A percentile compares a stretch with the other conserved stretches of the same genome.
Conservation (phyloP, 495 filamentous ascomycete species). For the Rostrohypoxylon terebratum region DNA sequence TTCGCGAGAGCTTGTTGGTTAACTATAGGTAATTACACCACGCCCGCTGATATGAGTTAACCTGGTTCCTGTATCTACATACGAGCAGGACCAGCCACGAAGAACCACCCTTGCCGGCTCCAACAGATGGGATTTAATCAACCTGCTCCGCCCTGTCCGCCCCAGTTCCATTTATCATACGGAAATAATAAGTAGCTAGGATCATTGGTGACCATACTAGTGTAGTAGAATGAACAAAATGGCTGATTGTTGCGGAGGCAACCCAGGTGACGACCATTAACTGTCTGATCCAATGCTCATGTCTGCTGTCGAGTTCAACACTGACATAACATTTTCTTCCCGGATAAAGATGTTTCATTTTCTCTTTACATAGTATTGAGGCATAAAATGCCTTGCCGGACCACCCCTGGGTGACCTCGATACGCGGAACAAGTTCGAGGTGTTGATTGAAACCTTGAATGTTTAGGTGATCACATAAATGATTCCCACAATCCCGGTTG, state of each 20-base stretch:
- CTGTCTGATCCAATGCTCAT: slow-evolving; percentile 32
- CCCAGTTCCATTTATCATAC: slow-evolving; percentile 37
- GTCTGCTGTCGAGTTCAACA: slow-evolving; percentile 17
- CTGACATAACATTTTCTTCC: slow-evolving; percentile 9
- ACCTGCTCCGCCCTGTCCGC: slow-evolving; percentile 40
- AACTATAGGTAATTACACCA: slow-evolving; percentile 36
- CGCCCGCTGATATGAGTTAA: slow-evolving; percentile 23
- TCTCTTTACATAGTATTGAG: slow-evolving; percentile 6
- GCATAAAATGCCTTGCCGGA: slow-evolving; percentile 30
- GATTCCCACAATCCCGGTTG: slow-evolving; percentile 12
- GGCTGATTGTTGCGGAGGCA: slow-evolving; percentile 20
- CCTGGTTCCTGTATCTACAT: slow-evolving; percentile 38
- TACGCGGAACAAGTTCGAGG: slow-evolving; percentile 28
- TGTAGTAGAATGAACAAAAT: slow-evolving; percentile 11
- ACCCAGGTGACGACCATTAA: slow-evolving; percentile 12
- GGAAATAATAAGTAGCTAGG: slow-evolving; percentile 31
- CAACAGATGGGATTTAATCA: slow-evolving; percentile 26
- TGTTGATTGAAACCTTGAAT: slow-evolving; percentile 38
- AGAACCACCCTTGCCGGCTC: slow-evolving; percentile 26
- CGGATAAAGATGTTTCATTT: slow-evolving; percentile 8
- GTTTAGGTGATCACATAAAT: slow-evolving; percentile 24
- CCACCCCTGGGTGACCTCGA: slow-evolving; percentile 12
- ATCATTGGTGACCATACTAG: slow-evolving; percentile 11
- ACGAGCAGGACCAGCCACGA: slow-evolving; percentile 27
- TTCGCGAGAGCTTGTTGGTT: slow-evolving; percentile 18